These are phyloP conservation scores for Tympanopsis confertula DNA, from an alignment of 2,329 filamentous ascomycete genomes.

Conservation along the genomic window DNA sequence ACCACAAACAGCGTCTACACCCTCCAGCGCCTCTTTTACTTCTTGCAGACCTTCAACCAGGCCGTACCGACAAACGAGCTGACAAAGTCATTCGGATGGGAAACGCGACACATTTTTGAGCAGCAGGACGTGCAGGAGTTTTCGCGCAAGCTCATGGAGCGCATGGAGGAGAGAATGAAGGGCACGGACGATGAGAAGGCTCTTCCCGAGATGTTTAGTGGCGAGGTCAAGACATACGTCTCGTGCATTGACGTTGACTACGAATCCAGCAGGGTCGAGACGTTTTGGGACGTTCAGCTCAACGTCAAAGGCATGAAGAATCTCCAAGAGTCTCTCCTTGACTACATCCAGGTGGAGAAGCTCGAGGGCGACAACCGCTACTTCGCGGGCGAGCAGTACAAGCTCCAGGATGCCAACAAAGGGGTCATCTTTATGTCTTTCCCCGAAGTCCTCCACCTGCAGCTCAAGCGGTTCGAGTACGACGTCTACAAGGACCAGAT, in stretches of 20 bases:
- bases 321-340: constrained; percentile 84
- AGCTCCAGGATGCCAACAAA: constrained; percentile 92
- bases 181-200: constrained; percentile 84
- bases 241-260: constrained; percentile 97
- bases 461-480: constrained; percentile 96
- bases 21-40: constrained; percentile 86
- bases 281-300: constrained; percentile 97
- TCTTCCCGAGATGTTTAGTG: constrained; percentile 81
- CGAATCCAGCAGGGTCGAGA: constrained; percentile 87
- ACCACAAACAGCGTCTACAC: constrained; percentile 85
- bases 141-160: constrained; percentile 92
- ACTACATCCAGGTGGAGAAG: constrained; percentile 93
- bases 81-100: constrained; percentile 95
- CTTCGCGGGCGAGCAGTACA: constrained; percentile 78
- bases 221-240: constrained; percentile 97
- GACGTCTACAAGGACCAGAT: constrained; percentile 91
- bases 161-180: constrained; percentile 96
- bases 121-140: constrained; percentile 98
- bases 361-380: constrained; percentile 98
- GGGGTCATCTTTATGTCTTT: constrained; percentile 95
- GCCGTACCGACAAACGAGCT: constrained; percentile 87
- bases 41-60: constrained; percentile 71
- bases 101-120: constrained; percentile 93
- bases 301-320: constrained; percentile 92
- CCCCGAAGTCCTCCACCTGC: constrained; percentile 84